A percentile compares a stretch with the other conserved stretches of the same genome.
Evolutionary conservation across 2,329 filamentous ascomycete genomes (phyloP).

Genomic region (Cercospora sesami): DNA sequence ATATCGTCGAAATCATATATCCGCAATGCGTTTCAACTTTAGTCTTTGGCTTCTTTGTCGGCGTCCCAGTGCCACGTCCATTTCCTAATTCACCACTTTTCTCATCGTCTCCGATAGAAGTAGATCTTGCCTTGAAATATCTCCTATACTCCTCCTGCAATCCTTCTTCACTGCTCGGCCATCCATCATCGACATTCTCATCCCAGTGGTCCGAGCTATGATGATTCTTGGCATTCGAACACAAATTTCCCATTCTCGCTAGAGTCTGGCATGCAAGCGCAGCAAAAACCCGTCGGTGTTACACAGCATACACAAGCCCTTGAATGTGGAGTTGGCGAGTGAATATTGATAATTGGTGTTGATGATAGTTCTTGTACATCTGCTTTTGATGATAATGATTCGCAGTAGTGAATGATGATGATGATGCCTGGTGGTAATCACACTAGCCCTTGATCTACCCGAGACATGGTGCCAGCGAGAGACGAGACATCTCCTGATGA

Average conservation of each 20-base stretch:
- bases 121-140: neutral
- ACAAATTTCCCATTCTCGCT: neutral
- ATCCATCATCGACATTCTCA: neutral
- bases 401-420: neutral
- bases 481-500: neutral
- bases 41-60: too few species aligned
- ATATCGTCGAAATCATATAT: constrained; percentile 23
- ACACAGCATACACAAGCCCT: neutral
- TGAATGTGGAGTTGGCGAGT: neutral
- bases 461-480: neutral
- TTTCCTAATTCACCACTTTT: too few species aligned
- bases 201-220: neutral
- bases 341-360: neutral
- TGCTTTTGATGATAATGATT: neutral
- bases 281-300: neutral
- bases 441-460: neutral
- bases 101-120: too few species aligned
- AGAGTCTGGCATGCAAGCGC: neutral
- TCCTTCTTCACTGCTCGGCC: neutral
- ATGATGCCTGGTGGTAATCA: neutral
- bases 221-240: neutral
- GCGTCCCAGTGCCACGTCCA: too few species aligned
- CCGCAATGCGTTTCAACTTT: constrained; percentile 11
- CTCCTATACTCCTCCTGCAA: neutral
- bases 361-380: neutral